phyloP scores from a whole-genome alignment of 768 basidiomycete species.

The Lentinus brumalis region DNA sequence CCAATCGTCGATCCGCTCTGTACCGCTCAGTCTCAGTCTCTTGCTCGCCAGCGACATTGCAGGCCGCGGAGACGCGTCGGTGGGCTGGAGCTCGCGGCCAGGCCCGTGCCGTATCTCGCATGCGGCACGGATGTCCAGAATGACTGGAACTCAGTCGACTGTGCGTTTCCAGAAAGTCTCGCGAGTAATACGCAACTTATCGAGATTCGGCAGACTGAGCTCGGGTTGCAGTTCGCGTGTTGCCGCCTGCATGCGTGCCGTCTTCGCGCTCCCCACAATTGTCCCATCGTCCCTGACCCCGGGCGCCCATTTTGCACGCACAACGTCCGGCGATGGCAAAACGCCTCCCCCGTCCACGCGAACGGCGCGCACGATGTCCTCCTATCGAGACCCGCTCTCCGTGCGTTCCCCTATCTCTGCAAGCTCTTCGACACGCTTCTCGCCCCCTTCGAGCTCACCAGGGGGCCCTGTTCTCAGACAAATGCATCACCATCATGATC shows the following conservation, averaged over 20 bases:
- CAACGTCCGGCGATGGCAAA: not conserved
- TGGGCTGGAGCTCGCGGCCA: not conserved
- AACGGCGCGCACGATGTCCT: no score
- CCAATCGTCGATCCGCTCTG: slow-evolving; percentile 8
- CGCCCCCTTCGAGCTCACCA: not conserved
- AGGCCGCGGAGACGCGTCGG: not conserved
- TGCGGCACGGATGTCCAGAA: slow-evolving; percentile 10
- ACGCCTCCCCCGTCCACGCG: not conserved
- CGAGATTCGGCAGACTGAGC: slow-evolving; percentile 11
- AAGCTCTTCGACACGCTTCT: no score
- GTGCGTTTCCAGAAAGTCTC: slow-evolving; percentile 11
- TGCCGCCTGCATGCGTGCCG: slow-evolving; percentile 4
- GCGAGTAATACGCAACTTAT: slow-evolving; percentile 12
- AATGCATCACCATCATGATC: not conserved
- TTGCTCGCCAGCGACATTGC: not conserved
- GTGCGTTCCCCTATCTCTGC: no score
- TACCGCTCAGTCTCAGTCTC: not conserved
- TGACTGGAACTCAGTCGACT: slow-evolving; percentile 9
- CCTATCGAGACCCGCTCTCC: no score
- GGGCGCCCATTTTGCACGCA: slow-evolving; percentile 11
- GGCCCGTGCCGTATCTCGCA: not conserved
- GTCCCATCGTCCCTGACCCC: slow-evolving; percentile 13
- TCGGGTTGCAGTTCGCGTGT: slow-evolving; percentile 9
- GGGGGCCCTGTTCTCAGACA: no score
- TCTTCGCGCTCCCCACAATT: slow-evolving; percentile 8